A percentile compares a stretch with the other conserved stretches of the same genome.
Evolutionary conservation across 345 rosid species (phyloP).

Genomic region (Triadica sebifera): DNA sequence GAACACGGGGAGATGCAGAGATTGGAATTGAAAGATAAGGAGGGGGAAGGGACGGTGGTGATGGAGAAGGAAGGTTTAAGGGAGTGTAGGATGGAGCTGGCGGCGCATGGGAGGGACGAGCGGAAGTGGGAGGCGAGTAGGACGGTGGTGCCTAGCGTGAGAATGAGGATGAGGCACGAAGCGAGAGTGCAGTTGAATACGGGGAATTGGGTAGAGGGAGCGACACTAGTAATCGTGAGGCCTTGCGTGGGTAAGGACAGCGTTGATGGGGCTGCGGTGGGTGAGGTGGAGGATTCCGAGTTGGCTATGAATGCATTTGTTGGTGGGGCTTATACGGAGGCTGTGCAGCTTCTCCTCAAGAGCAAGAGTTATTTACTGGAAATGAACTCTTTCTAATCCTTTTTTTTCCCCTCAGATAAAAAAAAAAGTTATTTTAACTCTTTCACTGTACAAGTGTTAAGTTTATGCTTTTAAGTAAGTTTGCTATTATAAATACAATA

Average conservation of each 20-base stretch:
- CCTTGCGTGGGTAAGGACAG: slow-evolving; percentile 18
- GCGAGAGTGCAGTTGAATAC: slow-evolving; percentile 18
- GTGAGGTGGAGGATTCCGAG: slow-evolving; percentile 42
- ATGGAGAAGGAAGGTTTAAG: slow-evolving; percentile 39
- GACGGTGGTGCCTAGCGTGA: slow-evolving; percentile 39
- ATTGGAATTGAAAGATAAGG: slow-evolving; percentile 35
- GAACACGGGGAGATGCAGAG: slow-evolving; percentile 33
- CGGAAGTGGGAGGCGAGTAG: slow-evolving; percentile 21
- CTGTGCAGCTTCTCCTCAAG: slow-evolving; percentile 34
- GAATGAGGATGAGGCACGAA: slow-evolving; percentile 53
- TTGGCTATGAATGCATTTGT: slow-evolving; percentile 45
- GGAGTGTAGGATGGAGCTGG: slow-evolving; percentile 31
- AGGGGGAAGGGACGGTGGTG: slow-evolving; percentile 44
- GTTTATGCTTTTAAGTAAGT: too few relatives aligned
- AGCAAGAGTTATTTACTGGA: slow-evolving; percentile 37
- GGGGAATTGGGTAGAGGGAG: slow-evolving; percentile 33
- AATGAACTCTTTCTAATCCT: slow-evolving; percentile 44
- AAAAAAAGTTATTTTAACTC: too few relatives aligned
- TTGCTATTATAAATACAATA: too few relatives aligned
- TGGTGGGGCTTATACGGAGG: slow-evolving; percentile 30
- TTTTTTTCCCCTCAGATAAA: too few relatives aligned
- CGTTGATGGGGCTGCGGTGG: slow-evolving; percentile 31
- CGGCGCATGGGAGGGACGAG: slow-evolving; percentile 15
- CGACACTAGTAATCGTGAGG: slow-evolving; percentile 45
- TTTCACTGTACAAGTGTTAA: too few relatives aligned